Conservation (phyloP, 2,329 filamentous ascomycete species). For the Massarina eburnea region DNA sequence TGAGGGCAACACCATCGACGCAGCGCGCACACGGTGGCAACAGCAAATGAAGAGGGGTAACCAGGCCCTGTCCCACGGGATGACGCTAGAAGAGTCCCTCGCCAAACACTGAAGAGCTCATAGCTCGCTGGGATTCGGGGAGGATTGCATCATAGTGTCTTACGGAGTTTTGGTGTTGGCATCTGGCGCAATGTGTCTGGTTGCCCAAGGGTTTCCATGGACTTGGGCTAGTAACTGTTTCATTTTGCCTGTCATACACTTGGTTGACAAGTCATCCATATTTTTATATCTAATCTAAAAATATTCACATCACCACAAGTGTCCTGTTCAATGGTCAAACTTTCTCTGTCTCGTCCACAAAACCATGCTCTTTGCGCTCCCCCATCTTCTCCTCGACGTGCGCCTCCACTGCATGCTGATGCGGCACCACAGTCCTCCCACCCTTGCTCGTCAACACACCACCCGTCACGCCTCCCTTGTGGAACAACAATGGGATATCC, state of each 20-base stretch:
- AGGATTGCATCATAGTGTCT: too few relatives aligned
- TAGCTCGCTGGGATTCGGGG: background rate
- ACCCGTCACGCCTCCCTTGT: slow-evolving; percentile 15
- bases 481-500: slow-evolving; percentile 55
- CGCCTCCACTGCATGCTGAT: slow-evolving; percentile 11
- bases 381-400: slow-evolving; percentile 12
- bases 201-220: background rate
- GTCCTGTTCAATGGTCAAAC: background rate
- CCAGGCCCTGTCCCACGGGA: slow-evolving; percentile 3
- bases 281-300: background rate
- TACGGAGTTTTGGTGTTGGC: background rate
- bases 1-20: slow-evolving; percentile 37
- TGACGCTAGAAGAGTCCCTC: background rate
- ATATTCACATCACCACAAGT: background rate
- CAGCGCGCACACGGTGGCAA: slow-evolving; percentile 38
- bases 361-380: background rate
- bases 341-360: background rate
- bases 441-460: slow-evolving; percentile 17
- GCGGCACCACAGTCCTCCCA: slow-evolving; percentile 10
- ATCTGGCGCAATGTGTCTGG: background rate
- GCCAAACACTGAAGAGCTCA: background rate
- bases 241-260: background rate
- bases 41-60: slow-evolving; percentile 20
- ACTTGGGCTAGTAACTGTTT: background rate
- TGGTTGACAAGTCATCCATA: background rate